Evolutionary conservation across 2,329 filamentous ascomycete species (phyloP).

Genomic region (Scytalidium sp.): DNA sequence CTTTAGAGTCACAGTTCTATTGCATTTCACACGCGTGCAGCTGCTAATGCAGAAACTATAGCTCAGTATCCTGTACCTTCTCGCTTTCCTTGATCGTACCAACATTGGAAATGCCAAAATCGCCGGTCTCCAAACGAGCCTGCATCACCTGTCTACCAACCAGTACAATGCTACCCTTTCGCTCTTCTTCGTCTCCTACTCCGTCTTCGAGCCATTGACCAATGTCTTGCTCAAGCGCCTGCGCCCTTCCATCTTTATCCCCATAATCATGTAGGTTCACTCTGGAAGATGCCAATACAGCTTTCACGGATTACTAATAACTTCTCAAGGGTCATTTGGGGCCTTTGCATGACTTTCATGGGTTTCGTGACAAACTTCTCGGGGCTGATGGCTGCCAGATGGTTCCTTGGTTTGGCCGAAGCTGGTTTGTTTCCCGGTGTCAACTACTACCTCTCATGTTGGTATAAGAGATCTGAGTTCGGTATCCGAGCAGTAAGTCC

Average conservation of each 20-base stretch:
- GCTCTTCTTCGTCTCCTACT: constrained; percentile 86
- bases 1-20: not conserved
- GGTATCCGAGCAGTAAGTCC: constrained; percentile 62
- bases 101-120: constrained; percentile 75
- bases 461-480: constrained; percentile 79
- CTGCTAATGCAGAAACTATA: constrained; percentile 18
- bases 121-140: constrained; percentile 49
- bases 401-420: constrained; percentile 72
- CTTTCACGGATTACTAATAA: constrained; percentile 2
- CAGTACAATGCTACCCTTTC: constrained; percentile 75
- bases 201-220: constrained; percentile 73
- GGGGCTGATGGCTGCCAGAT: constrained; percentile 63
- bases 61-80: constrained; percentile 71
- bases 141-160: constrained; percentile 54
- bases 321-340: constrained; percentile 55
- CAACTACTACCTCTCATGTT: constrained; percentile 79
- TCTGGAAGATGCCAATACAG: constrained; percentile 15
- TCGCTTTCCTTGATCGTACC: constrained; percentile 72
- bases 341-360: constrained; percentile 66
- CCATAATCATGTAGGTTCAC: constrained; percentile 71
- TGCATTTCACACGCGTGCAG: not conserved
- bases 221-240: constrained; percentile 78
- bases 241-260: constrained; percentile 75
- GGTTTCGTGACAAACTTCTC: constrained; percentile 62
- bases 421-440: constrained; percentile 75